These are phyloP conservation scores for Euryodendron excelsum DNA, from an alignment of 148 eudicot genomes.

Conservation along the genomic window DNA sequence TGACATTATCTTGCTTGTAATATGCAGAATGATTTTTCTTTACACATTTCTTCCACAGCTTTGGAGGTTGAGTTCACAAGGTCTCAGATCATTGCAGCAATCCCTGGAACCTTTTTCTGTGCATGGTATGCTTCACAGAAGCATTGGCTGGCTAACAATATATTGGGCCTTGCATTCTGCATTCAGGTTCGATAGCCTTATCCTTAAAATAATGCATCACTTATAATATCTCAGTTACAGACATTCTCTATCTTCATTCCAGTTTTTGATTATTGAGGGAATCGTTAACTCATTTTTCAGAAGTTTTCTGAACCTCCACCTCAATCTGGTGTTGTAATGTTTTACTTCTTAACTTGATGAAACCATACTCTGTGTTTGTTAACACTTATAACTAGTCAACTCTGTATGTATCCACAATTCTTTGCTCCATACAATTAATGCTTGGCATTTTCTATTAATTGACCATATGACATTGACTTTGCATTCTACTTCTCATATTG, in stretches of 20 bases:
- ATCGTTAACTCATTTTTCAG: background rate
- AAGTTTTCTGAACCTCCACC: background rate
- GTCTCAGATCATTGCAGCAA: conserved; percentile 83
- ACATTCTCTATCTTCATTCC: background rate
- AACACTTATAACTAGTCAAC: too few species aligned
- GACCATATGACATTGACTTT: too few species aligned
- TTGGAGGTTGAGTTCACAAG: conserved; percentile 86
- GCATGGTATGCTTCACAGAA: conserved; percentile 92
- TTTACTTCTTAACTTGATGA: too few species aligned
- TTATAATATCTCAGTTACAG: background rate
- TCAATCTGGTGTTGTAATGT: background rate
- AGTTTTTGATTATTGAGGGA: background rate
- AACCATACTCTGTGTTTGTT: too few species aligned
- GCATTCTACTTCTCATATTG: too few species aligned
- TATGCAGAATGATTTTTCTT: conserved; percentile 25
- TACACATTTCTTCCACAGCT: conserved; percentile 47
- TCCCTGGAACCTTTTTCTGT: conserved; percentile 86
- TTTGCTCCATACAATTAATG: too few species aligned
- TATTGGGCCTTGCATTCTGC: conserved; percentile 85
- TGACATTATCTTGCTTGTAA: conserved; percentile 17
- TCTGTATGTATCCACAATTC: too few species aligned
- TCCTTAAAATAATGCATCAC: background rate
- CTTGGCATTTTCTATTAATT: too few species aligned
- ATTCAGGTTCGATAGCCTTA: conserved; percentile 61
- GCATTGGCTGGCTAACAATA: conserved; percentile 97